Evolutionary conservation across 257 asterid species (phyloP), one percentile per base, ranked within the genome.

Genomic region (Euphrasia confusa): DNA sequence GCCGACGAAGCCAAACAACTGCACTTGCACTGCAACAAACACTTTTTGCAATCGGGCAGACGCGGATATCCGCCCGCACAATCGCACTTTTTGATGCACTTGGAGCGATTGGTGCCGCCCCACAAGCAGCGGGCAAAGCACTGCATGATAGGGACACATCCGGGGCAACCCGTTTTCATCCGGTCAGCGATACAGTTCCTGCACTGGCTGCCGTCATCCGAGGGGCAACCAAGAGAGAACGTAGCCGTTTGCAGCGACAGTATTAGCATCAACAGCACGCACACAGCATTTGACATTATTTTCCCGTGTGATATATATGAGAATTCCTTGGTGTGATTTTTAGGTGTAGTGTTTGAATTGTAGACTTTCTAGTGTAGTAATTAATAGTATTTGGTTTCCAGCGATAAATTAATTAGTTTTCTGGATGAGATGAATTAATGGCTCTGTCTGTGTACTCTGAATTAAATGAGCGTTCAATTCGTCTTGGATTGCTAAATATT

Each of bases 41-140:
- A 90, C 42, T 79, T 84, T 68, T 82, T 83, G 78, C 98, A 90
- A 39, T 88, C 95, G 2, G 72, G 49, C 12, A 81, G 66, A 66
- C 79, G 71, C 0, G 95, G 96, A 30, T 83, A 90, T 0, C 75
- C 81, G 3, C 75, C 79, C 35, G 64, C 68, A 66, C 96, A 85
- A 39, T 88, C 95, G 42, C 98, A 88, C 73, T 78, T 88, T 77
- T 85, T 83, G 53, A 32, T 52, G 37, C 98, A 90, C 9, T 62
- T 77, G 58, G 80, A 14, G 1, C 80, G 83, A 0, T 83, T 49
- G 2, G 75, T 37, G 30, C 91, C 94, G 4, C 70, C 78, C 96
- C 91, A 85, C 70, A 90, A 69, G 9, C 98, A 90, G 39, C 52
- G 60, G 8, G 85, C 83, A 94, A 80, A 79, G 83, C 98, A 90